Evolutionary conservation across 306 rosid species (phyloP), one percentile per base, ranked within the genome.

Genomic region (Prunus davidiana): DNA sequence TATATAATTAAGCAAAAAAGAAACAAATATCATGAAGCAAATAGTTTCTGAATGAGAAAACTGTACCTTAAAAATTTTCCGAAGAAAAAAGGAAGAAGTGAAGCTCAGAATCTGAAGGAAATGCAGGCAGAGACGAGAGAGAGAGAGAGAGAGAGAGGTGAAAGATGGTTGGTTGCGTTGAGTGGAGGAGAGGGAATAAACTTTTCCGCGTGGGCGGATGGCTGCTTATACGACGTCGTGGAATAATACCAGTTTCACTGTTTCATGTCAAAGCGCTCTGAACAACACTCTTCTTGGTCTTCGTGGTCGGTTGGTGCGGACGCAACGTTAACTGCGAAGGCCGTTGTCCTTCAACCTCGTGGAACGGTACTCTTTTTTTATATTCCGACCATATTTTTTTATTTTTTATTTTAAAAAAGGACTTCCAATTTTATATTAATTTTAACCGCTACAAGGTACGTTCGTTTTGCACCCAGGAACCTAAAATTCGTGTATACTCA

Each of bases 201-300:
- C 65, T 18, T 6, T 55, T 71, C 22, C n/a, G 32, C 43, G 7
- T 0, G 41, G 76, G 24, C 2, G 3, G 56, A 10, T 38, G 4
- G 71, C 12, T 12, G 71, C 13, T 12, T 32, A 60, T 41, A 45
- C 68, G 77, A 45, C 57, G 68, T 73, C 77, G 28, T 45, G 5
- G 34, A 27, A 6, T 2, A 6, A 49, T 3, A 5, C 54, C 16
- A 3, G 54, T 66, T 8, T 20, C 3, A 66, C 71, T n/a, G 32
- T 34, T 34, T 34, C 9, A 38, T 9, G 43, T 38, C 9, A 38
- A 38, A 38, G 9, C 43, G 43, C 43, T 38, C 8, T 34, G 41
- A 34, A 34, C 41, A 34, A 34, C 9, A 38, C 43, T 38, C 9
- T 38, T 38, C 43, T 55, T 20, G 13, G 61, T 51, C n/a, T 38